These are phyloP conservation scores for Phaseolus lunatus DNA, from an alignment of 306 rosid genomes.

Conservation along the genomic window DNA sequence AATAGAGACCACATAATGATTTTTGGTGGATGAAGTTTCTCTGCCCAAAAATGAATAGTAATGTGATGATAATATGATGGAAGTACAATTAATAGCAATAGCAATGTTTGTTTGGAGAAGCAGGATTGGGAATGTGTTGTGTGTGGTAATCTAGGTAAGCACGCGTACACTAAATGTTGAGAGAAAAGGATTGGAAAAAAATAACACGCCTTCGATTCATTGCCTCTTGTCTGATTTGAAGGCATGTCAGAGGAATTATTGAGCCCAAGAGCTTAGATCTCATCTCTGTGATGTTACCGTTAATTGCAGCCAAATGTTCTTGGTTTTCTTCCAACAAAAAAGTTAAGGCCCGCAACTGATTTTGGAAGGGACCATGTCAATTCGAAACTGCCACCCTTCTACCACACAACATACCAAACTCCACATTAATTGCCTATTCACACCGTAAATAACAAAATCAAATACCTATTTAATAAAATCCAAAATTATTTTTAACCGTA, in stretches of 20 bases:
- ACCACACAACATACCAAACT: slow-evolving; percentile 8
- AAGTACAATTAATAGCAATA: not conserved
- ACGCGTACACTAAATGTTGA: slow-evolving; percentile 30
- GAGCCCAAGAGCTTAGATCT: slow-evolving; percentile 21
- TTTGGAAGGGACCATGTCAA: slow-evolving; percentile 9
- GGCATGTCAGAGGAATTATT: slow-evolving; percentile 42
- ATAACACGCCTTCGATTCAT: not conserved
- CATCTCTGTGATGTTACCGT: slow-evolving; percentile 32
- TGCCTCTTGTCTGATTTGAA: slow-evolving; percentile 46
- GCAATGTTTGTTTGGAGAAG: not conserved
- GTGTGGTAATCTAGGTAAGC: slow-evolving; percentile 41
- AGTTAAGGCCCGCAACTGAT: slow-evolving; percentile 33
- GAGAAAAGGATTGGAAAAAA: slow-evolving; percentile 31
- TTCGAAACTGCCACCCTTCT: slow-evolving; percentile 23
- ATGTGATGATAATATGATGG: not conserved
- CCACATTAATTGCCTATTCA: too few species aligned
- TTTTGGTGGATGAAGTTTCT: slow-evolving; percentile 16
- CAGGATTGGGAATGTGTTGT: not conserved
- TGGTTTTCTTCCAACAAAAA: slow-evolving; percentile 30
- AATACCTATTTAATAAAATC: too few species aligned
- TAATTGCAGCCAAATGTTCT: slow-evolving; percentile 15
- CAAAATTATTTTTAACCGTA: too few species aligned
- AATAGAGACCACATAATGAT: slow-evolving; percentile 17
- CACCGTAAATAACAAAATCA: too few species aligned
- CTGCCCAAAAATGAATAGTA: not conserved